These are phyloP conservation scores for Phytophthora agathidicida DNA, from an alignment of 352 stramenopile species.

Conservation along the genomic window DNA sequence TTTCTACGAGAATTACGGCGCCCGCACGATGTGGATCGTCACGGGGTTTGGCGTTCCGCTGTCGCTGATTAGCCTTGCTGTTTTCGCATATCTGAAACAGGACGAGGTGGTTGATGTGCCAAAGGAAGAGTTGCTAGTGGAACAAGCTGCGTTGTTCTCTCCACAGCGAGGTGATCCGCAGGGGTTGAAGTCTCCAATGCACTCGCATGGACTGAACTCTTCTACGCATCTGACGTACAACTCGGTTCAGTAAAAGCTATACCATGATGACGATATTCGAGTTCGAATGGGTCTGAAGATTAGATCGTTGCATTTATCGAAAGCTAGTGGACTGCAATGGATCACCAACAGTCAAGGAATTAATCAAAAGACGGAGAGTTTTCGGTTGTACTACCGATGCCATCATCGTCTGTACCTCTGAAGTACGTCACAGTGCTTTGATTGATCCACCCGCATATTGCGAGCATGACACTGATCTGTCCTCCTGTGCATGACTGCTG, in stretches of 20 bases:
- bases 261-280: too few relatives aligned
- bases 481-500: too few relatives aligned
- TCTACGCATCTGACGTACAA: slow-evolving; percentile 23
- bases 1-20: slow-evolving; percentile 75
- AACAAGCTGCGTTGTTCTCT: slow-evolving; percentile 28
- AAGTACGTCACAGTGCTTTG: too few relatives aligned
- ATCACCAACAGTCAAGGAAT: too few relatives aligned
- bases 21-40: slow-evolving; percentile 68
- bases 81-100: slow-evolving; percentile 73
- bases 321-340: too few relatives aligned
- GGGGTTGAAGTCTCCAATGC: slow-evolving; percentile 23
- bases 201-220: slow-evolving; percentile 14
- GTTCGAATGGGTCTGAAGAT: too few relatives aligned
- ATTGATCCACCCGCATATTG: too few relatives aligned
- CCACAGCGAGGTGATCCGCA: slow-evolving; percentile 29
- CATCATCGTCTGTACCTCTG: too few relatives aligned
- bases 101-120: slow-evolving; percentile 15
- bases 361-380: too few relatives aligned
- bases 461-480: too few relatives aligned
- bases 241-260: slow-evolving; percentile 11
- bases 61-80: slow-evolving; percentile 55
- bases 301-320: too few relatives aligned
- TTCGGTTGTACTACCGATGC: too few relatives aligned
- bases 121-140: slow-evolving; percentile 20
- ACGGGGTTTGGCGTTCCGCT: slow-evolving; percentile 68